Base-by-base conservation (phyloP, 1,284 basidiomycete genomes). In the Waitea zeae region DNA sequence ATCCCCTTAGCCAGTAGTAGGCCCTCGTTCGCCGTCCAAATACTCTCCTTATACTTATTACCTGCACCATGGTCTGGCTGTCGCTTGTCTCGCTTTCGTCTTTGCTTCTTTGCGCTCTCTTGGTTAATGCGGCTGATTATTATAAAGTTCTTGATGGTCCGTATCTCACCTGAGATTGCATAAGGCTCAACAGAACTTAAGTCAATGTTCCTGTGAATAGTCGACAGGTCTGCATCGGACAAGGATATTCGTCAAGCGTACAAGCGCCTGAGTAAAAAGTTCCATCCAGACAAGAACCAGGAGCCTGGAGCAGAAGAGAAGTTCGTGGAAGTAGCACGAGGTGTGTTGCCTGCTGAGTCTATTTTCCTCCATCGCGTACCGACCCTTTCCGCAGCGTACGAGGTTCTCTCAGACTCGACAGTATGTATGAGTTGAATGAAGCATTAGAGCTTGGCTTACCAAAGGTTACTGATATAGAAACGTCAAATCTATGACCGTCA, bases 231-330 rank as follows among this genome's bases (percentile, higher is more conserved):
- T 31, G 87, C 88, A 15, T 77, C 74, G 20, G 86, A 92, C 24
- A 70, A 73, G 45, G 87, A 93, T 44, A 87, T 96, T 51, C 75
- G 82, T 55, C 77, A 82, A 45, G 86, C 88, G 2, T 96, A 95
- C 61, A 82, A 90, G 57, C 78, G 75, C 50, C 61, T 93, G 32
- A 90, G 86, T 55, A 80, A 77, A 47, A 86, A 78, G 56, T 86
- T 72, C 42, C 90, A 95, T 50, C 90, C 90, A 1, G 90, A 96
- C 60, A 92, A 92, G 62, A 95, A 92, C 56, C 80, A 79, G 44
- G 82, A 84, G 11, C 66, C 75, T 39, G 74, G 63, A 11, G 80
- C 88, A 15, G 80, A 88, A 50, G 72, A 74, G 42, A 80, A 68
- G 51, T 95, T 95, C 49, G 82, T 93, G 12, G 77, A 92, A 44